A percentile compares a stretch with the other conserved stretches of the same genome.
phyloP scores from a whole-genome alignment of 768 basidiomycete species.

The Leccinum rimulosum region DNA sequence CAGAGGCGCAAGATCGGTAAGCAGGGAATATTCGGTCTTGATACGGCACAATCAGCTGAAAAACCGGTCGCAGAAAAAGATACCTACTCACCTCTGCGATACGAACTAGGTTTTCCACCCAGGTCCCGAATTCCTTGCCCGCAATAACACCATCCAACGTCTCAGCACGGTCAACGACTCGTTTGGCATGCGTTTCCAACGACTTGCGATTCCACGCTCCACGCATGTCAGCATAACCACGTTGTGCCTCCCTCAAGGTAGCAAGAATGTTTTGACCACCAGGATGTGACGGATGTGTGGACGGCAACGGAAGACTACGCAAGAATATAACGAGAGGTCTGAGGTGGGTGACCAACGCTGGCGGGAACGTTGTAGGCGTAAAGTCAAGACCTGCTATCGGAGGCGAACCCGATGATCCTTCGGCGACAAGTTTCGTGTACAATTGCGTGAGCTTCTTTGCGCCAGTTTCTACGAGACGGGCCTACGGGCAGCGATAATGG shows the following conservation, averaged over 20 bases:
- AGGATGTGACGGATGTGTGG: slow-evolving; percentile 82
- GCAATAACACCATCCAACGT: slow-evolving; percentile 61
- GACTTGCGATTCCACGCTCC: slow-evolving; percentile 76
- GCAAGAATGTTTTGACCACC: slow-evolving; percentile 61
- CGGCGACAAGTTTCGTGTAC: slow-evolving; percentile 86
- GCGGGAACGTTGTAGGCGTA: slow-evolving; percentile 52
- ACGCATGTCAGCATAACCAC: slow-evolving; percentile 84
- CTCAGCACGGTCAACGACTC: slow-evolving; percentile 68
- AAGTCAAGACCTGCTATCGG: slow-evolving; percentile 59
- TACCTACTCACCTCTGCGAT: slow-evolving; percentile 57
- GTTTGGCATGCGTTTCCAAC: slow-evolving; percentile 66
- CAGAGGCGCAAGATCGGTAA: slow-evolving; percentile 63
- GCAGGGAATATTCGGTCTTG: slow-evolving; percentile 67
- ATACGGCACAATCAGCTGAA: neutral
- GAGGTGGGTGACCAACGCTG: slow-evolving; percentile 50
- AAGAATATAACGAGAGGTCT: slow-evolving; percentile 66
- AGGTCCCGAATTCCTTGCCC: slow-evolving; percentile 70
- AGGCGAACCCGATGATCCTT: slow-evolving; percentile 76
- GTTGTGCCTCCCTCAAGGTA: slow-evolving; percentile 73
- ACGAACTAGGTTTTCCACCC: slow-evolving; percentile 62
- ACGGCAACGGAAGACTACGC: slow-evolving; percentile 69
- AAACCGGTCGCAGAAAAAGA: neutral
- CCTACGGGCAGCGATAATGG: slow-evolving; percentile 29
- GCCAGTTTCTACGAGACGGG: slow-evolving; percentile 79
- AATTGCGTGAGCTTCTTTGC: slow-evolving; percentile 78